These are phyloP conservation scores for Populus pruinosa DNA, from an alignment of 345 rosid genomes.

Conservation along the genomic window DNA sequence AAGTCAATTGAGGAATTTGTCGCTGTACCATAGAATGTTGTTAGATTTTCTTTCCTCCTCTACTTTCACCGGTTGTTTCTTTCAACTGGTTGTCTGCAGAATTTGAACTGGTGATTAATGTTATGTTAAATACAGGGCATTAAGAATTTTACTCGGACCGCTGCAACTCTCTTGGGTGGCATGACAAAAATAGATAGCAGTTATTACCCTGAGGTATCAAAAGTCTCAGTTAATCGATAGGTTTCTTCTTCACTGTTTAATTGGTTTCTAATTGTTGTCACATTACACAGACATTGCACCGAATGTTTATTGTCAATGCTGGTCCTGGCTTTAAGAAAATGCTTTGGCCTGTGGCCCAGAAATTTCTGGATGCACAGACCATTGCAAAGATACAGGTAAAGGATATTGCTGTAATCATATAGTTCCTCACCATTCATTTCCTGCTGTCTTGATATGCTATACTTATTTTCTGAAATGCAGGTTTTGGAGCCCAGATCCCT, in stretches of 20 bases:
- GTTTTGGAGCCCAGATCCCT: slow-evolving; percentile 81
- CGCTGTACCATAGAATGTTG: not conserved
- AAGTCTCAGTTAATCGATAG: slow-evolving; percentile 1
- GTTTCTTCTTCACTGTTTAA: slow-evolving; percentile 6
- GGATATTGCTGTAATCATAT: slow-evolving; percentile 16
- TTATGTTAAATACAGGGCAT: slow-evolving; percentile 59
- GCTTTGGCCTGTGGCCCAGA: slow-evolving; percentile 99
- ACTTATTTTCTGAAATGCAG: slow-evolving; percentile 39
- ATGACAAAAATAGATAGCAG: slow-evolving; percentile 72
- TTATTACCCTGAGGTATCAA: slow-evolving; percentile 92
- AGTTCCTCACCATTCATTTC: slow-evolving; percentile 15
- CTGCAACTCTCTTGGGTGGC: slow-evolving; percentile 77
- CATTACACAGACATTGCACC: slow-evolving; percentile 69
- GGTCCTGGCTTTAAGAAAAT: slow-evolving; percentile 91
- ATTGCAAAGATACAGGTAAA: slow-evolving; percentile 78
- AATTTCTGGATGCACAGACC: slow-evolving; percentile 83
- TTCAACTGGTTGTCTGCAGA: slow-evolving; percentile 11
- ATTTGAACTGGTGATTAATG: slow-evolving; percentile 23
- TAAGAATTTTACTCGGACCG: slow-evolving; percentile 81
- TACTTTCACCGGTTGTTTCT: not conserved
- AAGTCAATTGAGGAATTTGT: not conserved
- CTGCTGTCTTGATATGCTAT: slow-evolving; percentile 2
- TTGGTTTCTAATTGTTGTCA: slow-evolving; percentile 14
- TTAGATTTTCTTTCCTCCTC: not conserved
- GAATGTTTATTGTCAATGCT: slow-evolving; percentile 90